Evolutionary conservation across 352 stramenopile species (phyloP), one percentile per base, ranked within the genome.

Genomic region (Phytophthora foliorum): DNA sequence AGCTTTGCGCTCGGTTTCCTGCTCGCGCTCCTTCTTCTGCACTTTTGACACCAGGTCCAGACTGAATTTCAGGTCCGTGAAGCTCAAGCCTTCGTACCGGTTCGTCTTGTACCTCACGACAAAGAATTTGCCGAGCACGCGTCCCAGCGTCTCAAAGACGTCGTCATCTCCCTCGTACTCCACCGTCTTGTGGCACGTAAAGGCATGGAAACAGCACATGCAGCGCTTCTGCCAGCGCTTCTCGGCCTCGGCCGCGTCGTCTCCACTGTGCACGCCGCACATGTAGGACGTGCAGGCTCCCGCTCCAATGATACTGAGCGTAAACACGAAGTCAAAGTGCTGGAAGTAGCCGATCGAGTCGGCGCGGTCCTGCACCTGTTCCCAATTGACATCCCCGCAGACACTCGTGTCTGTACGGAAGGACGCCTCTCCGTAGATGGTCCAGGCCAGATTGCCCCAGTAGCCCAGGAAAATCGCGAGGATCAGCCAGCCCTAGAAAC

Each of bases 51-150:
- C 84, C 31, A 94, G 73, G 7, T 80, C 77, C 24, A 94, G 67
- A 27, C 81, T 88, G 61, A 94, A 91, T 51, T 81, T 76, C 24
- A 94, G 70, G 60, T 94, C 86, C 24, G 85, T 89, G 56, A 90
- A 89, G 59, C 83, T 85, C 51, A 94, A 63, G 2, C 80, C 78
- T 64, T 89, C 78, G 66, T 91, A 92, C 25, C 78, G 61, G 44
- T 81, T 76, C 5, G 74, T 88, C 52, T 89, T 89, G 63, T 89
- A 91, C 36, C 82, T 74, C 49, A 92, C 81, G 42, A 90, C 82
- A 31, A 94, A 90, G 60, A 94, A 92, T 56, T 90, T 88, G 64
- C 84, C 79, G 8, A 94, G 63, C 38, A 91, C 79, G 31, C 76
- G 78, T 42, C 84, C 84, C 7, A 94, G 50, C 27, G 72, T 84